Evolutionary conservation across 805 yeast species (phyloP), one percentile per base, ranked within the genome.

Genomic region (Candida xyloterini): DNA sequence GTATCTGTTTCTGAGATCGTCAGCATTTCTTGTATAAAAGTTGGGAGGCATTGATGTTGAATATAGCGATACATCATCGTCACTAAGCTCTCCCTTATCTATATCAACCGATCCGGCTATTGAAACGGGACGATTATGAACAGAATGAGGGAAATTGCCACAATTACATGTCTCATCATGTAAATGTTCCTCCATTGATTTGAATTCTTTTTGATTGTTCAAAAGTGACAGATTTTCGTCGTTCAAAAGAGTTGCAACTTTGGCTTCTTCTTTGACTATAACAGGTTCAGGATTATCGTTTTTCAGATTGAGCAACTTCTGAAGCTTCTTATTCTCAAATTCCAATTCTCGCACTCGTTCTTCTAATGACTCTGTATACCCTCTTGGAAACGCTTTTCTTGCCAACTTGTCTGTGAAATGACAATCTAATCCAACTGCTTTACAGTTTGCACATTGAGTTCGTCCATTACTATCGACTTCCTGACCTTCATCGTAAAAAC

Each of bases 301-400:
- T 49, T 81, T 73, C 40, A 80, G 59, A 43, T 79, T 83, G 28
- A 85, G 55, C 33, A 83, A 56, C 8, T 85, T 84, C 24, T 74
- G 69, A 20, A 89, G 62, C 53, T 84, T 74, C 47, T 78, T 76
- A 58, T 86, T 87, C 53, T 88, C 95, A 3, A 82, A 76, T 59
- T 88, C 95, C 15, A 90, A 68, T 55, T 84, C 93, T 35, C 96
- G 69, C n/a, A 89, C 81, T 35, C 95, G 68, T 55, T 87, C 95
- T 57, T 89, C 97, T 38, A 89, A 61, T 2, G 89, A 81, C 62
- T 89, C 96, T 0, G 96, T 89, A 54, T 89, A 89, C 0, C 96
- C 96, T 57, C 95, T 73, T 0, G 96, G 96, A 54, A 82, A 89
- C 0, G 95, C 91, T 47, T 90, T 70, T 42, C 96, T 72, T 1